Conservation (phyloP, 345 rosid species). For the Eucalyptus polyanthemos region DNA sequence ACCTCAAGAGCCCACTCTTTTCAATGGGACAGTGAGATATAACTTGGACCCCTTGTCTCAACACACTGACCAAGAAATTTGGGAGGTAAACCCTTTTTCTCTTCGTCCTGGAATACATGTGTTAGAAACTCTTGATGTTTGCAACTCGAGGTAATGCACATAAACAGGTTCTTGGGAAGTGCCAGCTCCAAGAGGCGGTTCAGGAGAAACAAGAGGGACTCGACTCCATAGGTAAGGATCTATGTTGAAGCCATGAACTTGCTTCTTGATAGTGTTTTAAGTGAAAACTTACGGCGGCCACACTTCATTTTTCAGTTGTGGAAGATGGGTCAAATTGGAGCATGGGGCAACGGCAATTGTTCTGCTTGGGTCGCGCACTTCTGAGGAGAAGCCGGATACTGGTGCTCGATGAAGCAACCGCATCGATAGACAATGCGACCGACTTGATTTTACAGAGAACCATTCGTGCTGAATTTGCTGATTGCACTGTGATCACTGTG, state of each 20-base stretch:
- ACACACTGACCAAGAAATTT: slow-evolving; percentile 70
- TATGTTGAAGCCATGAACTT: not conserved
- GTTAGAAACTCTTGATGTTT: not conserved
- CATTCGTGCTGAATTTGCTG: slow-evolving; percentile 64
- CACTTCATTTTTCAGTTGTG: slow-evolving; percentile 29
- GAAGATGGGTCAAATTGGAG: slow-evolving; percentile 97
- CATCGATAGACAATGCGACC: slow-evolving; percentile 88
- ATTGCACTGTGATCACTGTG: slow-evolving; percentile 80
- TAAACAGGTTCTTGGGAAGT: slow-evolving; percentile 66
- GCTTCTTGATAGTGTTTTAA: not conserved
- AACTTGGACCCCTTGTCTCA: slow-evolving; percentile 78
- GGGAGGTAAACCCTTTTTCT: slow-evolving; percentile 53
- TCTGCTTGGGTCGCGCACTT: slow-evolving; percentile 89
- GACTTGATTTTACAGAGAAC: slow-evolving; percentile 80
- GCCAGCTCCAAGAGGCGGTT: slow-evolving; percentile 73
- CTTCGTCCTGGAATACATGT: not conserved
- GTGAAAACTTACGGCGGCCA: not conserved
- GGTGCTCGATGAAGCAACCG: slow-evolving; percentile 95
- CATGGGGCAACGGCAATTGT: slow-evolving; percentile 90
- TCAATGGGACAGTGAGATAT: slow-evolving; percentile 86
- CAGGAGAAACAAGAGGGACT: slow-evolving; percentile 67
- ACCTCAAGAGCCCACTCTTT: slow-evolving; percentile 93
- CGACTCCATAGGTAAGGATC: slow-evolving; percentile 54
- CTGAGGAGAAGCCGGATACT: slow-evolving; percentile 72
- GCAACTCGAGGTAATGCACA: not conserved